Conservation (phyloP, 108 stramenopile genomes). For the Mediolabrus comicus region DNA sequence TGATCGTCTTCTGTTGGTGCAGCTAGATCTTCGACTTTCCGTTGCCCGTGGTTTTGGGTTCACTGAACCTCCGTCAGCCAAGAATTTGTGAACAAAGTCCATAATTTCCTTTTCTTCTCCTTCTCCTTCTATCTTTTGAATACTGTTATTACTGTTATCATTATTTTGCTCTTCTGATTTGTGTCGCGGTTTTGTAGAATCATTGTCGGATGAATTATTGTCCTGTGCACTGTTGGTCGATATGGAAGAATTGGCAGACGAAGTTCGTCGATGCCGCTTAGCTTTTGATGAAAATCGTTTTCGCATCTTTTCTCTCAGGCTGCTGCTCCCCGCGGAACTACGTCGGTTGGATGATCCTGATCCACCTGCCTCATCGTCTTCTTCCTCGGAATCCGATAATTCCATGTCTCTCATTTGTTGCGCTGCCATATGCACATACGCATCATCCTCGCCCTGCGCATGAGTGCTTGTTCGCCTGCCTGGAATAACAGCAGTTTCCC, state of each 20-base stretch:
- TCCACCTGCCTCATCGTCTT: not conserved
- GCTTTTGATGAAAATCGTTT: not conserved
- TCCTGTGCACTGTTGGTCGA: not conserved
- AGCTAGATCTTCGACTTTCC: not conserved
- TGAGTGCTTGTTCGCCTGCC: not conserved
- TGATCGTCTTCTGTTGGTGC: not conserved
- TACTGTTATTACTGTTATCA: not conserved
- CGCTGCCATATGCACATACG: not conserved
- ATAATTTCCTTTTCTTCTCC: not conserved
- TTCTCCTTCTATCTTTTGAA: not conserved
- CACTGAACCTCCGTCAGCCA: not conserved
- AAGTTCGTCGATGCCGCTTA: not conserved
- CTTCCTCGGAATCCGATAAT: constrained; percentile 8
- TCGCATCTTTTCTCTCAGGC: not conserved
- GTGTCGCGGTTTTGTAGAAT: not conserved
- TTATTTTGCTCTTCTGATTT: not conserved
- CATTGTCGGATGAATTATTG: not conserved
- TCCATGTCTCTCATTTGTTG: not conserved
- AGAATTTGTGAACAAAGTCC: not conserved
- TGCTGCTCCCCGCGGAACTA: not conserved
- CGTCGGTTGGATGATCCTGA: not conserved
- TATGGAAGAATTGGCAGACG: not conserved
- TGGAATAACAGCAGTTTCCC: not conserved
- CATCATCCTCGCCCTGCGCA: not conserved
- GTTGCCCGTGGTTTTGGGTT: not conserved